Evolutionary conservation across 2,329 filamentous ascomycete genomes (phyloP), one percentile per base, ranked within the genome.

Genomic region (Acephala macrosclerotiorum): DNA sequence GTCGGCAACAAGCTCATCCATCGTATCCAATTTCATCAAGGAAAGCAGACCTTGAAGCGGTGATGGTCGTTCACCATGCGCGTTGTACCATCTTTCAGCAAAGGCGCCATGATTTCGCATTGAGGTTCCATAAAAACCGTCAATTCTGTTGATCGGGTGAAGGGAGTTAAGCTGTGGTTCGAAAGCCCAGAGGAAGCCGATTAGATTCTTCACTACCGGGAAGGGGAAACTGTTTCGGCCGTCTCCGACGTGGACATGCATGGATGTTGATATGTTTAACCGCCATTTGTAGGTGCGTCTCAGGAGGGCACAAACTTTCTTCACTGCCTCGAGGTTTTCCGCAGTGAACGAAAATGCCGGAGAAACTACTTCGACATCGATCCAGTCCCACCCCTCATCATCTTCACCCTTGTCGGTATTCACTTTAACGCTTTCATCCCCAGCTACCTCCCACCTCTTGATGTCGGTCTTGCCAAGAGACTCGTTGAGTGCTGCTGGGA

Each of bases 171-270:
- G 20, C 20, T 57, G 53, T 2, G 53, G 53, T 20, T 35, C 29
- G 18, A 57, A 57, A 14, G 53, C 53, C 29, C 33, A 57, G 2
- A 57, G 16, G 35, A 57, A 57, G 18, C 8, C 7, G n/a, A 57
- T 25, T 20, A 36, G 18, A 22, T 25, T 25, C 14, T n/a, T 6
- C 2, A 57, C 18, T n/a, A 36, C 29, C 18, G 8, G 2, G 29
- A 57, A 36, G 2, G 53, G 29, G 25, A 36, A 57, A 20, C 2
- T 2, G 2, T 36, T 22, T 6, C 12, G 36, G 53, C 53, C 29
- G n/a, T 36, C 29, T 8, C 53, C 53, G 33, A 57, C 53, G 18
- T 57, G 53, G 33, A 20, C 53, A 20, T 57, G 53, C 8, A 57
- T 18, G 3, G 29, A 26, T 2, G 53, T 57, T 1, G 29, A 20